Base-by-base conservation (phyloP, 495 filamentous ascomycete species). In the Aspergillus wentii region DNA sequence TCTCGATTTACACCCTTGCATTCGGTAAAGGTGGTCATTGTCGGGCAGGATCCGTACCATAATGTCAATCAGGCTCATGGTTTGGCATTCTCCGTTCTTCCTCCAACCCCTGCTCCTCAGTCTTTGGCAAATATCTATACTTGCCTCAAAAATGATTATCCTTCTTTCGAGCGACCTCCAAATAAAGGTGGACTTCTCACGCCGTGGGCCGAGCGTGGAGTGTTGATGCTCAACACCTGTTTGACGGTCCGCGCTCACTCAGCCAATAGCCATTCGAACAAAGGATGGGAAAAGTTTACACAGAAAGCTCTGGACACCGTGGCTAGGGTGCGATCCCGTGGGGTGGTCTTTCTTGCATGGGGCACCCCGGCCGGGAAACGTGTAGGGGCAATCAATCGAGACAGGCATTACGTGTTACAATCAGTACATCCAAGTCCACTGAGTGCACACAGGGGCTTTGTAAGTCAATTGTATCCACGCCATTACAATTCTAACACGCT, bases 21-120 rank as follows among this genome's bases (percentile, higher is more conserved):
- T 65, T 83, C 66, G 2, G 90, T 97, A 39, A 92, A 91, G 54
- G 80, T 80, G 31, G 88, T 98, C 6, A 85, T 98, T 59, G 51
- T 96, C 29, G 92, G 94, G 43, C 92, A 98, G 65, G 92, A 98
- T 59, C 92, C 92, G 4, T 98, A 98, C 61, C 92, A 97, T 68
- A 92, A 94, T 58, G 49, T 73, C 63, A 94, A 94, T 66, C 92
- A 98, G 74, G 92, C 92, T 22, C 91, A 95, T 62, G 92, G 92
- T 17, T 79, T 98, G 30, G 86, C 80, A 58, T 98, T 98, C 76
- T 94, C 87, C 13, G 88, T 96, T 35, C 88, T 84, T 0, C 80
- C 92, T 0, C 92, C 92, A 0, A 95, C 88, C 0, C 76, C 75
- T 4, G 90, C 89, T 1, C 92, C 92, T 0, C 88, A 88, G 0